These are phyloP conservation scores for Trametes cingulata DNA, from an alignment of 768 basidiomycete species.

Conservation along the genomic window DNA sequence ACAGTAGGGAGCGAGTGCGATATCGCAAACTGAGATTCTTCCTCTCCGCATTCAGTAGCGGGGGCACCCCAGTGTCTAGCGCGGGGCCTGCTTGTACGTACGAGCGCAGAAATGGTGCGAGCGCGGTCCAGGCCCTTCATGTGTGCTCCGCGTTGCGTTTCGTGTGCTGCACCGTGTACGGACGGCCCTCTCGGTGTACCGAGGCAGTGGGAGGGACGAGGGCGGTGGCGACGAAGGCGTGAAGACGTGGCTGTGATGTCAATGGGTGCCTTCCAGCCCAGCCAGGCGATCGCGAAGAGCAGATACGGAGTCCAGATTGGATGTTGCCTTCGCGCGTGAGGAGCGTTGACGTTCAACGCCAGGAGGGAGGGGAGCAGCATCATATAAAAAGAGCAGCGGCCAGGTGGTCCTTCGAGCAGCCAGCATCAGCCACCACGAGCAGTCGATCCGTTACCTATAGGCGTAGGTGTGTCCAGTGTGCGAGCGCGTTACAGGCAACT, in stretches of 20 bases:
- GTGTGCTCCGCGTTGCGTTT: background rate
- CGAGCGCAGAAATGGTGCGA: slow-evolving; percentile 2
- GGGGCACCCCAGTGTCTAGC: background rate
- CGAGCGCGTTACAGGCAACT: no score
- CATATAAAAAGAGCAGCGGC: background rate
- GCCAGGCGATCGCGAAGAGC: slow-evolving; percentile 7
- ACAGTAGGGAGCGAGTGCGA: background rate
- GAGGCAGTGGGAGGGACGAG: background rate
- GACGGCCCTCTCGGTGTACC: background rate
- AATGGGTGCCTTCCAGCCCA: background rate
- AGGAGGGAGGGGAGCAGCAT: background rate
- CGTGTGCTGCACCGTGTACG: background rate
- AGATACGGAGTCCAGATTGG: background rate
- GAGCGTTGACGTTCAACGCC: background rate
- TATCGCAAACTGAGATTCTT: background rate
- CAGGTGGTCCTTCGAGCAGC: background rate
- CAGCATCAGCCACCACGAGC: background rate
- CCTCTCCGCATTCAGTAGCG: slow-evolving; percentile 2
- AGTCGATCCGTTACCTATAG: background rate
- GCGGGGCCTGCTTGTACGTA: slow-evolving; percentile 10
- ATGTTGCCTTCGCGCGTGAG: background rate
- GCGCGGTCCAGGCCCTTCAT: slow-evolving; percentile 1
- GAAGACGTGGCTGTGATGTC: slow-evolving; percentile 12
- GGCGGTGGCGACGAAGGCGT: background rate
- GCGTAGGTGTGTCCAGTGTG: no score